These are phyloP conservation scores for Bryoerythrophyllum caledonicum DNA, from an alignment of 225 moss, liverwort and hornwort species.

Conservation along the genomic window DNA sequence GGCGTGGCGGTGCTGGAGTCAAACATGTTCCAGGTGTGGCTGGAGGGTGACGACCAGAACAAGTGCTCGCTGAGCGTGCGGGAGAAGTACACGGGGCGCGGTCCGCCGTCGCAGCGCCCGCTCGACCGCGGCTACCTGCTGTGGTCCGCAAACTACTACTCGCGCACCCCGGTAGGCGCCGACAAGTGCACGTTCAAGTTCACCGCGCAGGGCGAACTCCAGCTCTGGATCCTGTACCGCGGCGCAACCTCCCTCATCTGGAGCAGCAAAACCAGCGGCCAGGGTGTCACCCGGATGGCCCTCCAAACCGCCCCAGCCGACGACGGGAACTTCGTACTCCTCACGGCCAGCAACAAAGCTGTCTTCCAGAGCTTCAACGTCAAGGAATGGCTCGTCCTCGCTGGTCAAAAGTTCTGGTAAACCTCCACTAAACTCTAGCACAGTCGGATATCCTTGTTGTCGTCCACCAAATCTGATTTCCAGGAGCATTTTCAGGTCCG, in stretches of 20 bases:
- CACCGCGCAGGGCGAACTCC: neutral
- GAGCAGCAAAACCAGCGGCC: neutral
- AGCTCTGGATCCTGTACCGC: neutral
- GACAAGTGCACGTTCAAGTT: slow-evolving; percentile 2
- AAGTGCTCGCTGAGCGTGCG: slow-evolving; percentile 23
- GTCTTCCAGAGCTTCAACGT: neutral
- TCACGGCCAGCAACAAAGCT: neutral
- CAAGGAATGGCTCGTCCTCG: neutral
- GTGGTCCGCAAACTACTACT: slow-evolving; percentile 18
- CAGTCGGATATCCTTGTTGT: too few relatives aligned
- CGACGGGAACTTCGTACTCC: slow-evolving; percentile 13
- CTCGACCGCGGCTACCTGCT: neutral
- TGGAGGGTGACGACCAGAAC: slow-evolving; percentile 4
- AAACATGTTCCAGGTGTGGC: neutral
- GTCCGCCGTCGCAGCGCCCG: neutral
- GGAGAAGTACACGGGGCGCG: neutral
- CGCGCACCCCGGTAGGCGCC: neutral
- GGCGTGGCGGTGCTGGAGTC: neutral
- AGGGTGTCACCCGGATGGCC: slow-evolving; percentile 1
- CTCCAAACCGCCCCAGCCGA: neutral
- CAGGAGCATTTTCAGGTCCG: too few relatives aligned
- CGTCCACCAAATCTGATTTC: too few relatives aligned
- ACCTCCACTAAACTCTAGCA: too few relatives aligned
- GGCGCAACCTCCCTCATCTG: neutral
- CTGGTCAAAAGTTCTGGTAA: too few relatives aligned